Base-by-base conservation (phyloP, 805 yeast species). In the Saccharomycopsis lassenensis region DNA sequence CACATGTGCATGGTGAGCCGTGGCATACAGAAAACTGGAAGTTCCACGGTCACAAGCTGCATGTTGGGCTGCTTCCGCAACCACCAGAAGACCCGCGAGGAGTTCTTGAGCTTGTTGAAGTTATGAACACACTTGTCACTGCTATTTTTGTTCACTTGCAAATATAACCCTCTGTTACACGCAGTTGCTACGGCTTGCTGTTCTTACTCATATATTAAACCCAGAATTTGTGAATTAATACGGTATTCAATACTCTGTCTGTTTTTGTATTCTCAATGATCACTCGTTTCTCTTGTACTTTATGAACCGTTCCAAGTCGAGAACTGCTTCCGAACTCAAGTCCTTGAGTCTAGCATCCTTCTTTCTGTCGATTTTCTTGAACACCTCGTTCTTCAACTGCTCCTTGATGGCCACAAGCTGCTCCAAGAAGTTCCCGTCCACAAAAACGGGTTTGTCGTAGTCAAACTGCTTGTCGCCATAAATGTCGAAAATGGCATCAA, bases 1-100 rank as follows among this genome's bases (percentile, higher is more conserved):
- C 98, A 91, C 56, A 91, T 91, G 98, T 91, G 98, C 58, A 91
- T 91, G 98, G 97, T 89, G 19, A 84, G 94, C 56, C 73, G 98
- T 54, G 98, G 98, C 39, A 84, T 91, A 19, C 96, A 91, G 58
- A 91, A 91, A 59, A 75, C 95, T 0, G 96, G 97, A 1, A 81
- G 94, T 14, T 71, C 82, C 14, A 91, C 98, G 2, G 77, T 86
- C 23, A 91, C 98, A 14, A 83, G 95, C 51, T 89, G 97, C 54
- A 89, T 91, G 96, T 69, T 91, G 49, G 98, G 98, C 7, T 82
- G 94, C 47, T 91, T 91, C 67, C 71, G 96, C 52, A 81, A 77
- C 38, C 85, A 85, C 29, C 95, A 87, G 57, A 85, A 84, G 65
- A 91, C 98, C 2, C 74, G 98, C 53, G 98, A 91, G 53, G 98